Evolutionary conservation across 768 basidiomycete genomes (phyloP).

Genomic region (Amanita thiersii): DNA sequence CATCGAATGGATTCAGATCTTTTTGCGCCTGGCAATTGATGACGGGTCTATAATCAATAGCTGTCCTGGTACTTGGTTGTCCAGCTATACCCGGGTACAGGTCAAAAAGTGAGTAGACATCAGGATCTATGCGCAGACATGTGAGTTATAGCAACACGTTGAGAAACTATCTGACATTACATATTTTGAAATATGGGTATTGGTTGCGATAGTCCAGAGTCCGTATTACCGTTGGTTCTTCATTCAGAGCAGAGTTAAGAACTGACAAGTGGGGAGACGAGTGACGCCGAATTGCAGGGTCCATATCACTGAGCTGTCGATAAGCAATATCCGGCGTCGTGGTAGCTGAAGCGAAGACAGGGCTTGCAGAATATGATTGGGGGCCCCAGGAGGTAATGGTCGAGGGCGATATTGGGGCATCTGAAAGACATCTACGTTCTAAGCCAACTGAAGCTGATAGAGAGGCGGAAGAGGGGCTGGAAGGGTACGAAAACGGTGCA

Average conservation of each 20-base stretch:
- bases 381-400: conserved; percentile 32
- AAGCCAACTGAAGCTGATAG: conserved; percentile 38
- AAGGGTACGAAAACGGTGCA: conserved; percentile 25
- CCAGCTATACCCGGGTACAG: conserved; percentile 13
- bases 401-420: conserved; percentile 33
- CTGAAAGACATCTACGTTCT: conserved; percentile 32
- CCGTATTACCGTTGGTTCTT: not conserved
- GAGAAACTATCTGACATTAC: conserved; percentile 15
- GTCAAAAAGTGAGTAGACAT: conserved; percentile 20
- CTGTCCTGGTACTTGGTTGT: no score
- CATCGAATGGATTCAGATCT: no score
- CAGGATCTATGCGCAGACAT: conserved; percentile 23
- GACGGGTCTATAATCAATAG: not conserved
- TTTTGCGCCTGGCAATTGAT: not conserved
- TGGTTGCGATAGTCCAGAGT: not conserved
- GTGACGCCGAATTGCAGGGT: conserved; percentile 10
- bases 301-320: conserved; percentile 21
- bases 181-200: conserved; percentile 20
- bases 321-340: conserved; percentile 33
- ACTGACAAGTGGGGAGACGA: not conserved
- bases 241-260: not conserved
- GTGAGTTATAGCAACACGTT: not conserved
- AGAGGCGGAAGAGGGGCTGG: conserved; percentile 19
- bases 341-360: conserved; percentile 25
- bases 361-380: conserved; percentile 30